Conservation (phyloP, 2,329 filamentous ascomycete genomes). For the Fulvia fulva region DNA sequence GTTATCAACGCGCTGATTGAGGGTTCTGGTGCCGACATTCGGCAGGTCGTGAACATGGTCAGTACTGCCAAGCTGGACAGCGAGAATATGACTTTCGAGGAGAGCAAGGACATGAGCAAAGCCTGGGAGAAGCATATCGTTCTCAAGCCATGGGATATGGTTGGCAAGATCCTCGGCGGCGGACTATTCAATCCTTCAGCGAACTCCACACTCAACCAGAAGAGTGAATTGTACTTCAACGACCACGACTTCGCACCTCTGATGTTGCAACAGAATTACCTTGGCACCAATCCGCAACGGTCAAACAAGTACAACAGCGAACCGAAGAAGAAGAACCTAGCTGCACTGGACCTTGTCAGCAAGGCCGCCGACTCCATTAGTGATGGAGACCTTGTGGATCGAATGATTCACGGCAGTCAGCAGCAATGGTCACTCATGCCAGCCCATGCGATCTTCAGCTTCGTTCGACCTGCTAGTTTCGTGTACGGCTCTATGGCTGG, state of each 20-base stretch:
- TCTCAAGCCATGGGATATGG: slow-evolving; percentile 97
- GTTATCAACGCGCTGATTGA: slow-evolving; percentile 94
- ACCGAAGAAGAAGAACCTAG: slow-evolving; percentile 65
- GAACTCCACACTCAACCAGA: slow-evolving; percentile 88
- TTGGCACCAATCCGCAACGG: slow-evolving; percentile 72
- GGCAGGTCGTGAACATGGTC: slow-evolving; percentile 98
- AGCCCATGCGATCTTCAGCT: slow-evolving; percentile 90
- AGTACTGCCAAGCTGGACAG: slow-evolving; percentile 89
- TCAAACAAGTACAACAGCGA: slow-evolving; percentile 57
- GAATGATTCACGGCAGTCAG: slow-evolving; percentile 97
- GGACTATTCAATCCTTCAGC: slow-evolving; percentile 81
- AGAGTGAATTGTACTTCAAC: slow-evolving; percentile 98
- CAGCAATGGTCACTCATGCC: slow-evolving; percentile 99
- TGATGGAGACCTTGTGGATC: slow-evolving; percentile 90
- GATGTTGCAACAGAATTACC: slow-evolving; percentile 98
- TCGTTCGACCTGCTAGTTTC: slow-evolving; percentile 85
- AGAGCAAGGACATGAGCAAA: slow-evolving; percentile 92
- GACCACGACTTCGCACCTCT: slow-evolving; percentile 96
- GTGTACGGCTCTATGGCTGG: slow-evolving; percentile 69
- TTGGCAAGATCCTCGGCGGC: slow-evolving; percentile 81
- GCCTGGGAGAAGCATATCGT: slow-evolving; percentile 98
- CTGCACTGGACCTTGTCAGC: slow-evolving; percentile 80
- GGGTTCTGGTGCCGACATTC: slow-evolving; percentile 90
- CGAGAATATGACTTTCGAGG: slow-evolving; percentile 71
- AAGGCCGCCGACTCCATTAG: slow-evolving; percentile 93